Base-by-base conservation (phyloP, 129 eudicot species). In the Helianthus annuus region DNA sequence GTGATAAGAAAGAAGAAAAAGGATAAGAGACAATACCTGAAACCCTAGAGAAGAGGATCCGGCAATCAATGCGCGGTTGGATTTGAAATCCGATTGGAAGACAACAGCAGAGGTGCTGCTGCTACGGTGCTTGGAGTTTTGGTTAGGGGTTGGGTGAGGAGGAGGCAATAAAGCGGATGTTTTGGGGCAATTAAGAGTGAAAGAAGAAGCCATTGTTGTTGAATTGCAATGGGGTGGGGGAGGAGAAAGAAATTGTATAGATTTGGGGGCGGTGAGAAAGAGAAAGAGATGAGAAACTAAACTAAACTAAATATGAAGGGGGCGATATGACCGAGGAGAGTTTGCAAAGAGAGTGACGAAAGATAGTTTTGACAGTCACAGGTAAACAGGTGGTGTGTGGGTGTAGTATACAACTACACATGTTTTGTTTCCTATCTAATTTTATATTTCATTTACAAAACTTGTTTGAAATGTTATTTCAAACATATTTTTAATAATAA, bases 171-270 rank as follows among this genome's bases (percentile, higher is more conserved):
- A 54, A 65, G 81, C 66, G 14, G 81, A 72, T 7, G 86, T 74
- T 68, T 88, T 88, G 52, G 95, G 88, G 75, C 84, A 85, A n/a
- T 84, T 86, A 5, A 85, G 76, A 17, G 86, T 72, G 79, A 88
- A 83, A 12, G 91, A 83, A 12, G 91, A 88, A 39, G 91, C 88
- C 95, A 88, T 88, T 70, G 78, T 88, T 70, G 78, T 13, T 7
- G 32, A 66, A 49, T n/a, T 63, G 76, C 58, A 59, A 56, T 63
- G 76, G 51, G 52, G 45, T 72, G 78, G 73, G 42, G 59, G 64
- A 17, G 13, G 8, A 19, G 73, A 14, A 66, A 48, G 13, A 53
- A 75, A 45, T 44, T 78, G 78, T 75, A 75, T 10, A 55, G 57
- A 22, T 16, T 68, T 60, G 66, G 38, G 74, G 83, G 79, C 81